Evolutionary conservation across 1,284 basidiomycete species (phyloP).

Genomic region (Agroathelia rolfsii): DNA sequence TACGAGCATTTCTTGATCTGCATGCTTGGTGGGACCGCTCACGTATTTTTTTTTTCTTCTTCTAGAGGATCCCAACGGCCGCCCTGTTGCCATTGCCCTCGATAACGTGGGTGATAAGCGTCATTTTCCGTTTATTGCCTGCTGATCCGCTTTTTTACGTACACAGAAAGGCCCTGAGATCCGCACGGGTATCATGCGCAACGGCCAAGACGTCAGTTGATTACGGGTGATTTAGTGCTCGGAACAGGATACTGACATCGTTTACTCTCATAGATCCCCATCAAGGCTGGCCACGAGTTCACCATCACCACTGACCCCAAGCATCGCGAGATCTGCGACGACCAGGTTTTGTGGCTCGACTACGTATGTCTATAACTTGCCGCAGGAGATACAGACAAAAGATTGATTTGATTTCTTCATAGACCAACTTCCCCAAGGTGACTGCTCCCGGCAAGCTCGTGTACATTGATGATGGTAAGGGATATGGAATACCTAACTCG

Average conservation of each 20-base stretch:
- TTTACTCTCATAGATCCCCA: constrained; percentile 47
- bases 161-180: constrained; percentile 97
- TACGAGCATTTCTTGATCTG: constrained; percentile 29
- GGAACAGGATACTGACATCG: constrained; percentile 7
- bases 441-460: constrained; percentile 93
- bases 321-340: constrained; percentile 74
- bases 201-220: constrained; percentile 74
- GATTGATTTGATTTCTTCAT: constrained; percentile 8
- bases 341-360: constrained; percentile 83
- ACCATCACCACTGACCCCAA: constrained; percentile 80
- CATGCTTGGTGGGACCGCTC: no score
- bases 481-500: no score
- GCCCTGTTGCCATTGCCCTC: constrained; percentile 94
- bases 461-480: constrained; percentile 91
- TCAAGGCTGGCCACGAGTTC: constrained; percentile 92
- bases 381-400: no score
- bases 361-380: constrained; percentile 74
- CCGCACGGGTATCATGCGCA: constrained; percentile 89
- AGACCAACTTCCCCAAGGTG: constrained; percentile 91
- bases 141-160: constrained; percentile 13
- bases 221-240: constrained; percentile 10
- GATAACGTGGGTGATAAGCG: constrained; percentile 64
- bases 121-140: constrained; percentile 5
- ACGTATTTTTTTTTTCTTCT: no score
- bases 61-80: constrained; percentile 57